Evolutionary conservation across 148 eudicot species (phyloP), one percentile per base, ranked within the genome.

Genomic region (Camellia lanceoleosa): DNA sequence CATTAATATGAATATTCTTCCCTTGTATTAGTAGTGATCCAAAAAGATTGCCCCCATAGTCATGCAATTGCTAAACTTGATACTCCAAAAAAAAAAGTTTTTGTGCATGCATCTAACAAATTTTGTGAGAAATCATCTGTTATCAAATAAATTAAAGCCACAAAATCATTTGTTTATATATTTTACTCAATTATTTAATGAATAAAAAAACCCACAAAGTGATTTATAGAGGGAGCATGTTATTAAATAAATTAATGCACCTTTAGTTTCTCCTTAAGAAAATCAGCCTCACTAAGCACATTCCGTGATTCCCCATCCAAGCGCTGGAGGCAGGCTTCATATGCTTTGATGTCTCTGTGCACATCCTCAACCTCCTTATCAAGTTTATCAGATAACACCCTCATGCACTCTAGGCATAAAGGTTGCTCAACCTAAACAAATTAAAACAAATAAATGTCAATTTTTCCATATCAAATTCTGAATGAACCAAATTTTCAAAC

Each of bases 301-400:
- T 85, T 89, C 47, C 85, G 91, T 52, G 92, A 74, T 79, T 96
- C 97, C 82, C 94, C 92, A 68, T 96, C 98, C 91, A 93, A 86
- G 15, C 88, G 90, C 75, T 93, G 93, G 80, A 93, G 94, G 84
- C 95, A 93, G 49, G 89, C 93, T 81, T 93, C 99, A 87, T 96
- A 96, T 55, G 95, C 97, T 88, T 90, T 83, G 19, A 93, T 90
- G 84, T 96, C 99, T 81, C 85, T 83, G 84, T 91, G 86, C 58
- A 93, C 95, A 82, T 96, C 99, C 86, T 96, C 99, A 81, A 96
- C 91, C 90, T 96, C 98, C 89, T 96, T 96, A 77, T 96, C 99
- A 74, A 96, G 94, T 84, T 93, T 96, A 88, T 93, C 98, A 73
- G 98, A 96, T 80, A 96, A 78, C 81, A 92, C 90, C 86, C 92